These are phyloP conservation scores for Amylocarpus encephaloides DNA, from an alignment of 2,329 filamentous ascomycete species.

Conservation along the genomic window DNA sequence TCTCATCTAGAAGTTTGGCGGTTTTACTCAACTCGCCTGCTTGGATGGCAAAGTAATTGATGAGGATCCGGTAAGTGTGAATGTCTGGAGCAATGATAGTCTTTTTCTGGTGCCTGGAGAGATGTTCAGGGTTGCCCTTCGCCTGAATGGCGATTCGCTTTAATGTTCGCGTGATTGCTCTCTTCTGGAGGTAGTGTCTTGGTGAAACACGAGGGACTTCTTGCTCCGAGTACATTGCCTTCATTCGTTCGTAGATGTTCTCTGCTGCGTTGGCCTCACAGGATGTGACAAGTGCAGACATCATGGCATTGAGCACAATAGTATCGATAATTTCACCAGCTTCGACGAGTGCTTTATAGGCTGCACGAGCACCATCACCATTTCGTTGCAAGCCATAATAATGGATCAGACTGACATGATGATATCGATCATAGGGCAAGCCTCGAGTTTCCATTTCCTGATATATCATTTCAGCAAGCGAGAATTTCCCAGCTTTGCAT, in stretches of 20 bases:
- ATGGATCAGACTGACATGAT: conserved; percentile 75
- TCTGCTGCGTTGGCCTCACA: conserved; percentile 73
- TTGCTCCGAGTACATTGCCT: conserved; percentile 35
- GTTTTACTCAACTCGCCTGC: conserved; percentile 68
- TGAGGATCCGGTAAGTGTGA: conserved; percentile 71
- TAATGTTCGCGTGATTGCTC: conserved; percentile 45
- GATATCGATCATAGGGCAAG: conserved; percentile 67
- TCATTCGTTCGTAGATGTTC: conserved; percentile 80
- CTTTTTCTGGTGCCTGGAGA: conserved; percentile 48
- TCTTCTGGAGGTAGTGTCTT: conserved; percentile 30
- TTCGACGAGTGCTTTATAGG: conserved; percentile 78
- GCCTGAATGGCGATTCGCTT: conserved; percentile 51
- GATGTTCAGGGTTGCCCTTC: conserved; percentile 50
- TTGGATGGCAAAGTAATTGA: conserved; percentile 64
- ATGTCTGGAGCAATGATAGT: conserved; percentile 67
- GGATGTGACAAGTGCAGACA: conserved; percentile 68
- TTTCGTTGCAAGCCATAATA: conserved; percentile 73
- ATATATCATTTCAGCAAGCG: conserved; percentile 77
- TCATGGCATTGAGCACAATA: conserved; percentile 77
- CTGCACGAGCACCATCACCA: conserved; percentile 64
- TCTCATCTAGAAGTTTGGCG: conserved; percentile 68
- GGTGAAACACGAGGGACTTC: conserved; percentile 28
- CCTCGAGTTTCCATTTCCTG: conserved; percentile 70
- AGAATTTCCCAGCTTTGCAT: conserved; percentile 76
- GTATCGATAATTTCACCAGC: conserved; percentile 85